Evolutionary conservation across 1,284 basidiomycete genomes (phyloP).

Genomic region (Paramarasmius palmivorus): DNA sequence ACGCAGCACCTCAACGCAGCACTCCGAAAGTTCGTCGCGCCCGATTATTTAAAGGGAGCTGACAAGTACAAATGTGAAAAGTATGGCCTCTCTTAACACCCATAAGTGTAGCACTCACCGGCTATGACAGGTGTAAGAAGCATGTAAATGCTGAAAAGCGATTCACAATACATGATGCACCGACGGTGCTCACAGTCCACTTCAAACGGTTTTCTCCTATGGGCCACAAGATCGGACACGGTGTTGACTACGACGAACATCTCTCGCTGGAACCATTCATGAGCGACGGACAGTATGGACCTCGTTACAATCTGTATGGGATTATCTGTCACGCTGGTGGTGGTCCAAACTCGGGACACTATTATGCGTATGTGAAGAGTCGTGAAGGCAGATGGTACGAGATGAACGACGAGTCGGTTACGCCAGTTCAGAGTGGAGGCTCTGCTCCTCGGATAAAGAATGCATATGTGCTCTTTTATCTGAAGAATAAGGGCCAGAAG

Average conservation of each 20-base stretch:
- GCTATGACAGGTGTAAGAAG: conserved; percentile 75
- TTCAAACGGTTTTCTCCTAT: conserved; percentile 93
- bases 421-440: conserved; percentile 33
- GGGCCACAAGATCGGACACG: conserved; percentile 83
- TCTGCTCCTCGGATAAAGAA: conserved; percentile 68
- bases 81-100: conserved; percentile 48
- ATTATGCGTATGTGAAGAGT: conserved; percentile 85
- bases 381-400: conserved; percentile 80
- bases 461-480: conserved; percentile 94
- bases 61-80: conserved; percentile 99
- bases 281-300: conserved; percentile 77
- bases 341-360: conserved; percentile 95
- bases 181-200: conserved; percentile 92
- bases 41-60: conserved; percentile 84
- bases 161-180: conserved; percentile 87
- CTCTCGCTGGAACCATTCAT: conserved; percentile 83
- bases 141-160: conserved; percentile 86
- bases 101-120: conserved; percentile 5
- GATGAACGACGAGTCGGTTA: conserved; percentile 91
- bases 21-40: conserved; percentile 79
- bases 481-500: conserved; percentile 73
- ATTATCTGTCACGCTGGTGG: conserved; percentile 93
- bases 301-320: conserved; percentile 87
- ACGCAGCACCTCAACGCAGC: conserved; percentile 71
- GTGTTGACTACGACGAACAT: conserved; percentile 77